Base-by-base conservation (phyloP, 2,329 filamentous ascomycete species). In the Byssochlamys sp. region DNA sequence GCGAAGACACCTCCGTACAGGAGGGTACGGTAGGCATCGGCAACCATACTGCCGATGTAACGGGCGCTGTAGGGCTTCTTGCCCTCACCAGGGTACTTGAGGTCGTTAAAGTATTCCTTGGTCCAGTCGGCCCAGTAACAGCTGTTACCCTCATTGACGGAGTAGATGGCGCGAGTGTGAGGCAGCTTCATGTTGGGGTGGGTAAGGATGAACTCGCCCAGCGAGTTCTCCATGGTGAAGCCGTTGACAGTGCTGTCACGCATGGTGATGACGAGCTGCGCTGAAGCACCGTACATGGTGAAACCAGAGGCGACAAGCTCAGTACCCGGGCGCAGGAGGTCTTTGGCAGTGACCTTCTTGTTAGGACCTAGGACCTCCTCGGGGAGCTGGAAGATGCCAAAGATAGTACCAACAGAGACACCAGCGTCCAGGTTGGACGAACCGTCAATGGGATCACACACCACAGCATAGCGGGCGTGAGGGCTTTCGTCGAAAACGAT, bases 281-380 rank as follows among this genome's bases (percentile, higher is more conserved):
- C 86, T 2, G 91, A 96, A 65, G 94, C 94, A 70, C 94, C 94
- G 77, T 99, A 99, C 94, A 99, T 99, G 76, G 94, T 99, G 82
- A 99, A 99, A n/a, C 94, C 94, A 25, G 90, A 87, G 35, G 94
- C 92, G 24, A 97, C 84, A 64, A 97, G 84, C 76, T 96, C 91
- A 1, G 89, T 92, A 57, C 94, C 94, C 0, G 94, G 89, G 75
- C 86, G 86, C 59, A 97, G 83, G 60, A 99, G 83, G 73, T 97
- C 91, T 69, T 95, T 64, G 35, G 70, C 69, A 14, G 69, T 68
- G 55, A 77, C 90, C 66, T 88, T 87, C 59, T 82, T 87, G 63
- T 68, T 66, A 33, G 69, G 62, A 19, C 68, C 71, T 29, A 75
- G 60, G 12, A 73, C 60, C 62, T 82, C 86, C 12, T 95, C 90